Evolutionary conservation across 345 rosid genomes (phyloP).

Genomic region (Populus deltoides): DNA sequence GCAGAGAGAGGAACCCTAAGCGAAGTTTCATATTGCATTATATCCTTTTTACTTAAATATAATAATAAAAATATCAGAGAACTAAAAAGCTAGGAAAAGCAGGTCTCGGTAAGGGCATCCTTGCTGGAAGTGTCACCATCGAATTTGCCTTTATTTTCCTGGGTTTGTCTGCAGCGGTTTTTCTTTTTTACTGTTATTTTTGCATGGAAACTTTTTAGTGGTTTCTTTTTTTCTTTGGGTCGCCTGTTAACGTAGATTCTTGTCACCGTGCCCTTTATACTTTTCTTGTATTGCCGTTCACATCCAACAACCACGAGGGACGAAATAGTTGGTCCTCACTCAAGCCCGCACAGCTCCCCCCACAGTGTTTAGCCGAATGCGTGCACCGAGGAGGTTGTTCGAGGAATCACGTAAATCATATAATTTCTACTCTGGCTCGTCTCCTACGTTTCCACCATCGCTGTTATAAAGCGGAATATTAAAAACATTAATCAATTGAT

Average conservation of each 20-base stretch:
- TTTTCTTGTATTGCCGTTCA: not conserved
- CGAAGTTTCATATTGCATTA: conserved; percentile 2
- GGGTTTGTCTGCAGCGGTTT: conserved; percentile 15
- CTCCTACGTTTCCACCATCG: too few relatives aligned
- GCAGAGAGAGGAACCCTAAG: conserved; percentile 25
- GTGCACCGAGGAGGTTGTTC: not conserved
- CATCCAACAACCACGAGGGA: not conserved
- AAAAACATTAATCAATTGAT: too few relatives aligned
- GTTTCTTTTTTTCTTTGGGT: not conserved
- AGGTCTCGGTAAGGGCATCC: conserved; percentile 31
- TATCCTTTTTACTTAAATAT: not conserved
- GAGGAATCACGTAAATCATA: not conserved
- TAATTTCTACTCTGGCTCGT: not conserved
- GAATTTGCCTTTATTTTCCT: conserved; percentile 36
- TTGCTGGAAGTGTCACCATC: conserved; percentile 40
- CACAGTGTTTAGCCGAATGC: not conserved
- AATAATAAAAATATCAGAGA: not conserved
- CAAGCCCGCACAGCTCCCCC: not conserved
- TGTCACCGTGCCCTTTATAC: not conserved
- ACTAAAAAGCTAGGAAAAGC: conserved; percentile 15
- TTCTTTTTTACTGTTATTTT: not conserved
- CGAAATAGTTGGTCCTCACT: not conserved
- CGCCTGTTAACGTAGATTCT: conserved; percentile 4
- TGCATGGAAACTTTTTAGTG: conserved; percentile 14
- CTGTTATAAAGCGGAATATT: too few relatives aligned